Evolutionary conservation across 805 yeast genomes (phyloP), one percentile per base, ranked within the genome.

Genomic region (Maudiozyma turicensis): DNA sequence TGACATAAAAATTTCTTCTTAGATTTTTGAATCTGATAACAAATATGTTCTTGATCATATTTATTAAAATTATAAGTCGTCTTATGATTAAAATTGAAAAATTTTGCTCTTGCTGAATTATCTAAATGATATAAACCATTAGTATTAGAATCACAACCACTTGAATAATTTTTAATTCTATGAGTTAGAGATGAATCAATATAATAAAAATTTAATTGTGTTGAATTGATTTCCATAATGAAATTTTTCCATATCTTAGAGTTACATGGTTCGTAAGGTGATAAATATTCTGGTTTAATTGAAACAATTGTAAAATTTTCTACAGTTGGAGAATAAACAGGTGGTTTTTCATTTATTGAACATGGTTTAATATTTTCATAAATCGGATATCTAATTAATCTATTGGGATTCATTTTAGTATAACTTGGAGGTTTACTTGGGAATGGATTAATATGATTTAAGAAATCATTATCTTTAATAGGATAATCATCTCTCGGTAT

Each of bases 201-300:
- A 14, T 65, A 58, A 63, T 84, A 86, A 48, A 90, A 69, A 64
- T 85, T 85, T 35, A 90, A 68, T 67, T 87, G 95, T 1, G 97
- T 90, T 15, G 91, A 86, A 70, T 90, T 88, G 46, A 90, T 70
- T 59, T 85, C 95, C 64, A 87, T 72, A 26, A 84, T 71, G 42
- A 75, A 75, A 41, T 75, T 70, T 55, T 73, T 75, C 98, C 98
- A 90, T 9, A 78, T 74, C 52, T 95, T 72, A 8, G 72, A 63
- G 2, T 80, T 72, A 0, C 95, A 74, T 2, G 80, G 70, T 55
- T 84, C 89, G 60, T 82, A 84, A 0, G 96, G 96, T 4, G 86
- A 75, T 1, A 78, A 52, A 83, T 89, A 80, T 64, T 89, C 96
- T 44, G 75, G 58, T 60, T 89, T 89, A 57, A 89, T 71, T 6